Conservation (phyloP, 2,329 filamentous ascomycete genomes). For the Penicillium sp. region DNA sequence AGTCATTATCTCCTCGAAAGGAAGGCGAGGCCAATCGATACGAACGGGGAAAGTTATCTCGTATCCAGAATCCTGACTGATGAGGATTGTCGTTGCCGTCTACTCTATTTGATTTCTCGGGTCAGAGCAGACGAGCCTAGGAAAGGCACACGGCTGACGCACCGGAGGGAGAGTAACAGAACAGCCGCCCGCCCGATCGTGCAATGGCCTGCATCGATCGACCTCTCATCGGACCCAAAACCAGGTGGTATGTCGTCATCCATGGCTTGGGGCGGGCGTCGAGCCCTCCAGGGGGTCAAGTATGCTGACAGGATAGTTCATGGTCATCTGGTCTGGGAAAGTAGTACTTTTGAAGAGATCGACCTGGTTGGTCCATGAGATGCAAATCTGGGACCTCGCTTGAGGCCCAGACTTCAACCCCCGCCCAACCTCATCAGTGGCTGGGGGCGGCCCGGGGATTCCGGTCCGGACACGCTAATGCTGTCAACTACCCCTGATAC, state of each 20-base stretch:
- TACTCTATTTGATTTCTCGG: conserved; percentile 26
- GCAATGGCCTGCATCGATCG: conserved; percentile 24
- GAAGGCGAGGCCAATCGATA: not conserved
- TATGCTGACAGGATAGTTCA: conserved; percentile 1
- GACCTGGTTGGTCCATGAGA: not conserved
- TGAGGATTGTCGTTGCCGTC: conserved; percentile 9
- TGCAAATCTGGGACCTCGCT: not conserved
- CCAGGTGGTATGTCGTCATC: conserved; percentile 13
- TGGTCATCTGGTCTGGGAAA: not conserved
- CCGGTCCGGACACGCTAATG: conserved; percentile 21
- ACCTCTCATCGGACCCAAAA: conserved; percentile 12
- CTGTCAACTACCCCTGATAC: conserved; percentile 17
- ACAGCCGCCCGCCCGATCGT: conserved; percentile 17
- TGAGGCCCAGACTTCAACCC: not conserved
- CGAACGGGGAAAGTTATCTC: not conserved
- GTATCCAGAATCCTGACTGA: conserved; percentile 1
- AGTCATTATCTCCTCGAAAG: not conserved
- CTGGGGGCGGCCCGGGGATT: conserved; percentile 19
- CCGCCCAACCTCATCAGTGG: not conserved
- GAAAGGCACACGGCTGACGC: conserved; percentile 8
- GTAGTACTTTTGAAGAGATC: not conserved
- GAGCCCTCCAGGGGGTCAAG: not conserved
- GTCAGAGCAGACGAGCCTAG: conserved; percentile 4
- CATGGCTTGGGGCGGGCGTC: not conserved
- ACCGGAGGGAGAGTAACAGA: conserved; percentile 7